Base-by-base conservation (phyloP, 1,139 yeast genomes). In the Zygosaccharomyces pseudobailii region DNA sequence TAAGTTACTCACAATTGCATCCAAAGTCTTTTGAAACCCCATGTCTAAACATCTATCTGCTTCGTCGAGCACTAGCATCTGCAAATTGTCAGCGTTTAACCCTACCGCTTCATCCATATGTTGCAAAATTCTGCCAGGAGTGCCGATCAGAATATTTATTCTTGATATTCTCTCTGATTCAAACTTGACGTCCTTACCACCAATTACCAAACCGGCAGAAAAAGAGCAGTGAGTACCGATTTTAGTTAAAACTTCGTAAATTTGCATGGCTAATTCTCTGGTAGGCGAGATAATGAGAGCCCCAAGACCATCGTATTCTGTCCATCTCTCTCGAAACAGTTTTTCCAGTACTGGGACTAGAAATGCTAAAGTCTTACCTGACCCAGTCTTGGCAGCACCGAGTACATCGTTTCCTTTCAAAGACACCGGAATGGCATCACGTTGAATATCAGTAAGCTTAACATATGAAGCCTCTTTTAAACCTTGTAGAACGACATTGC, bases 41-140 rank as follows among this genome's bases (percentile, higher is more conserved):
- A 92, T 88, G 68, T 92, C 99, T 56, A 92, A 72, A 62, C 95
- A 88, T 57, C 98, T 75, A 65, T 92, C 99, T 0, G 98, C 98
- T 68, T 92, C 99, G 66, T 92, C 99, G 47, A 92, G 70, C 0
- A 92, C 94, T 42, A 92, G 71, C 57, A 85, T 78, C 66, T 90
- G 95, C 50, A 92, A 69, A 61, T 88, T 89, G 21, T 84, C 73
- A 6, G 87, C 71, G 57, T 87, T 95, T 66, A 94, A 76, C 0
- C 94, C 94, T 4, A 87, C 85, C 4, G 96, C 82, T 65, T 92
- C 96, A 65, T 92, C 96, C 80, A 94, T 78, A 67, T 92, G 98
- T 64, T 92, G 98, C 36, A 95, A 73, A 19, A 92, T 71, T 67
- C 99, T 76, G 1, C 99, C 99, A 0, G 99, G 99, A 0, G 99